These are phyloP conservation scores for Epithele typhae DNA, from an alignment of 768 basidiomycete species.

Conservation along the genomic window DNA sequence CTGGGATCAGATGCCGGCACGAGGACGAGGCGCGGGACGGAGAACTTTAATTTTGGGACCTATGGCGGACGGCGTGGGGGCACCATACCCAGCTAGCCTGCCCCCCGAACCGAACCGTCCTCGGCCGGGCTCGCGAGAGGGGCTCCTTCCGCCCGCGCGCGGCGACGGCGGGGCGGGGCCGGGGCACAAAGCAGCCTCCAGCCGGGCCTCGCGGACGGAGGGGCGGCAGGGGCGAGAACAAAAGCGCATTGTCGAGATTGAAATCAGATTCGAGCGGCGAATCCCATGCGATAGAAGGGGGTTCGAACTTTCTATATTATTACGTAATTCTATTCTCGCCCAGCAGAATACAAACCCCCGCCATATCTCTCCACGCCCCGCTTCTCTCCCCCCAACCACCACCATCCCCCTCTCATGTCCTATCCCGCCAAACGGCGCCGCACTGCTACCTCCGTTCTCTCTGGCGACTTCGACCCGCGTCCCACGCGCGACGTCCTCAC, in stretches of 20 bases:
- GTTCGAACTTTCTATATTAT: conserved; percentile 16
- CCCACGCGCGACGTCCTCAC: conserved; percentile 74
- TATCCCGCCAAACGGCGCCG: conserved; percentile 35
- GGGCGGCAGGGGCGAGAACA: background rate
- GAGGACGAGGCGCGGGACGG: background rate
- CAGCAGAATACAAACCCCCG: conserved; percentile 25
- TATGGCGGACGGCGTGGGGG: conserved; percentile 3
- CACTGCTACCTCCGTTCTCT: conserved; percentile 71
- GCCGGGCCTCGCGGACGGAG: too few relatives aligned
- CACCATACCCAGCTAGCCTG: conserved; percentile 12
- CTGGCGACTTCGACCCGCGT: conserved; percentile 67
- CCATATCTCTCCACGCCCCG: conserved; percentile 27
- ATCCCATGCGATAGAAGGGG: conserved; percentile 16
- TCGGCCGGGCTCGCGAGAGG: background rate
- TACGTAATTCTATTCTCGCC: conserved; percentile 22
- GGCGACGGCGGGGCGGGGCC: background rate
- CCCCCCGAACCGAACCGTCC: conserved; percentile 12
- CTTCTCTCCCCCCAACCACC: conserved; percentile 19
- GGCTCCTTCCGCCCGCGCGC: background rate
- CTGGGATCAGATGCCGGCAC: conserved; percentile 22
- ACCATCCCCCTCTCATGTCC: conserved; percentile 15
- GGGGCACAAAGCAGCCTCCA: too few relatives aligned
- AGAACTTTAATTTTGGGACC: conserved; percentile 14
- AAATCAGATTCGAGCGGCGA: conserved; percentile 18
- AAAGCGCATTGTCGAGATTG: conserved; percentile 8